Conservation (phyloP, 805 yeast species). For the Saccharomycopsis olivae region DNA sequence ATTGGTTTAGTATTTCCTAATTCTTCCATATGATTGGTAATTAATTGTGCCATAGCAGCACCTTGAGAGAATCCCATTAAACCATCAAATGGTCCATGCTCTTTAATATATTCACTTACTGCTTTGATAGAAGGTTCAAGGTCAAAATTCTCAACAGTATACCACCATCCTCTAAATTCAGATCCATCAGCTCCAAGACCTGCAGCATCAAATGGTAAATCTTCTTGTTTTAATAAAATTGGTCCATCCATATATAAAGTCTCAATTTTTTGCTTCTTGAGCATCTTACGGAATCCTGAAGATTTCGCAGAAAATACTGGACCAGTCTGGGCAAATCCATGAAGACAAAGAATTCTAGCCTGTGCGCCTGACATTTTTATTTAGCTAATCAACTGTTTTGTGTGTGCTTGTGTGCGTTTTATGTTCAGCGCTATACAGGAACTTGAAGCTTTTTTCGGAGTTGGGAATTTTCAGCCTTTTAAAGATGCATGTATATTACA, state of each 20-base stretch:
- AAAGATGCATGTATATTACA: too few relatives aligned
- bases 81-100: conserved; percentile 80
- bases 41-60: conserved; percentile 71
- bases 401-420: too few relatives aligned
- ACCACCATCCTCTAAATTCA: conserved; percentile 68
- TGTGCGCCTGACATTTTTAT: too few relatives aligned
- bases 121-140: conserved; percentile 32
- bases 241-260: conserved; percentile 79
- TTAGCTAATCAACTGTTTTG: too few relatives aligned
- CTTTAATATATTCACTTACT: conserved; percentile 39
- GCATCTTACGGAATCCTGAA: conserved; percentile 73
- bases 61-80: conserved; percentile 92
- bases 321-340: conserved; percentile 85
- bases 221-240: conserved; percentile 47
- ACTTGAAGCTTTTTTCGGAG: too few relatives aligned
- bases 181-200: conserved; percentile 27
- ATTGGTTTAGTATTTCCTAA: conserved; percentile 38
- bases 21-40: conserved; percentile 51
- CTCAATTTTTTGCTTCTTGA: conserved; percentile 52
- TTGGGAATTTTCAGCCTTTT: too few relatives aligned
- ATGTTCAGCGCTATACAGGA: too few relatives aligned
- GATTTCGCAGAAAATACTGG: conserved; percentile 79
- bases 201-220: conserved; percentile 51
- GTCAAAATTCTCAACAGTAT: conserved; percentile 32
- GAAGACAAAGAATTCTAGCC: conserved; percentile 78